A percentile compares a stretch with the other conserved stretches of the same genome.
Evolutionary conservation across 805 yeast genomes (phyloP).

Genomic region (Metschnikowia arizonensis): DNA sequence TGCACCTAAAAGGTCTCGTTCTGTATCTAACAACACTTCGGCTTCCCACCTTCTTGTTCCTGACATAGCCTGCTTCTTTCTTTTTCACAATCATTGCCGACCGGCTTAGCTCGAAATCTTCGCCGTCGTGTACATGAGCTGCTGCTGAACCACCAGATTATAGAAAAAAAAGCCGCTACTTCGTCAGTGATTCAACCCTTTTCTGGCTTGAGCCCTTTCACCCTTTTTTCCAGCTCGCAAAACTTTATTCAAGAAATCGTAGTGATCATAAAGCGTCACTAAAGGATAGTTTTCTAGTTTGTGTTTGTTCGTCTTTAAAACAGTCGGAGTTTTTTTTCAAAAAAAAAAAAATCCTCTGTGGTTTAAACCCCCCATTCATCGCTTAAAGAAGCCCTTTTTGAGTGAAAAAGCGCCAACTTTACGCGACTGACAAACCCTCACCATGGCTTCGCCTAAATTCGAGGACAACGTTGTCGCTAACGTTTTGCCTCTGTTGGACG

Average conservation of each 20-base stretch:
- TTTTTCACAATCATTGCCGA: not conserved
- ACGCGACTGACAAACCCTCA: not conserved
- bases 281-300: not conserved
- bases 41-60: not conserved
- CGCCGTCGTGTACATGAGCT: not conserved
- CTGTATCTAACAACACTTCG: slow-evolving; percentile 4
- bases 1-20: slow-evolving; percentile 4
- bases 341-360: not conserved
- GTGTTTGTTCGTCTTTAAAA: not conserved
- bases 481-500: slow-evolving; percentile 26
- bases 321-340: not conserved
- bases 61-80: not conserved
- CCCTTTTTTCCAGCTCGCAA: slow-evolving; percentile 3
- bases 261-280: not conserved
- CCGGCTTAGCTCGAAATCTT: not conserved
- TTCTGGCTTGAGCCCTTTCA: not conserved
- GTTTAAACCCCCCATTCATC: not conserved
- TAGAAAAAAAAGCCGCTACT: not conserved
- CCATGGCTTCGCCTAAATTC: slow-evolving; percentile 2
- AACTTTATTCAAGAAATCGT: not conserved
- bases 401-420: not conserved
- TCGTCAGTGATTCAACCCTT: not conserved
- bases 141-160: not conserved
- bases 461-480: not conserved
- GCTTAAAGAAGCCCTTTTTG: slow-evolving; percentile 3